A percentile compares a stretch with the other conserved stretches of the same genome.
phyloP scores from a whole-genome alignment of 208 protist genomes.

The Angomonas desouzai region DNA sequence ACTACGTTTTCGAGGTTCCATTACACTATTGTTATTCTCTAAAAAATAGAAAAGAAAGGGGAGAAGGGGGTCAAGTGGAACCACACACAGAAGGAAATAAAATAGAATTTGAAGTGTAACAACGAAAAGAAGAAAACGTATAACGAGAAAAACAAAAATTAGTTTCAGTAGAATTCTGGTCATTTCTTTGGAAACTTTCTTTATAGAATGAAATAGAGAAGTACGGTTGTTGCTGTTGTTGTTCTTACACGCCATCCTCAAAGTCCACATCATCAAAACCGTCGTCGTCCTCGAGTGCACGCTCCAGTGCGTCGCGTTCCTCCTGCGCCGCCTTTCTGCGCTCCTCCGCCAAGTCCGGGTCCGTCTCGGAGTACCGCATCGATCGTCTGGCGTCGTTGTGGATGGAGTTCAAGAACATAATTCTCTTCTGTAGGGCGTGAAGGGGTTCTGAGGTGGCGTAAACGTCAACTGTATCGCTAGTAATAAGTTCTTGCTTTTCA shows the following conservation, averaged over 20 bases:
- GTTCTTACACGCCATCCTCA: constrained; percentile 77
- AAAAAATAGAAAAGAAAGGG: constrained; percentile 4
- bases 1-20: not conserved
- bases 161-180: not conserved
- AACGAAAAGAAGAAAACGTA: constrained; percentile 14
- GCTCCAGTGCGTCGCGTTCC: constrained; percentile 60
- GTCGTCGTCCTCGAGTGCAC: constrained; percentile 65
- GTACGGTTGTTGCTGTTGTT: no score
- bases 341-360: constrained; percentile 76
- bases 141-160: constrained; percentile 1
- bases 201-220: not conserved
- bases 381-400: constrained; percentile 95
- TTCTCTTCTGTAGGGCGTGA: constrained; percentile 92
- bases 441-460: constrained; percentile 96
- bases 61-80: not conserved
- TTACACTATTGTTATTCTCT: not conserved
- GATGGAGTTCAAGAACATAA: constrained; percentile 93
- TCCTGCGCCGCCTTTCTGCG: constrained; percentile 61
- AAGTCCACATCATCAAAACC: constrained; percentile 74
- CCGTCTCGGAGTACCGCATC: constrained; percentile 82
- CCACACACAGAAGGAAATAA: constrained; percentile 16
- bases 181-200: not conserved
- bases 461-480: constrained; percentile 92
- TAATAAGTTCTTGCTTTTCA: constrained; percentile 88
- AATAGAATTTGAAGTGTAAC: not conserved